Evolutionary conservation across 768 basidiomycete genomes (phyloP).

Genomic region (Crucibulum laeve): DNA sequence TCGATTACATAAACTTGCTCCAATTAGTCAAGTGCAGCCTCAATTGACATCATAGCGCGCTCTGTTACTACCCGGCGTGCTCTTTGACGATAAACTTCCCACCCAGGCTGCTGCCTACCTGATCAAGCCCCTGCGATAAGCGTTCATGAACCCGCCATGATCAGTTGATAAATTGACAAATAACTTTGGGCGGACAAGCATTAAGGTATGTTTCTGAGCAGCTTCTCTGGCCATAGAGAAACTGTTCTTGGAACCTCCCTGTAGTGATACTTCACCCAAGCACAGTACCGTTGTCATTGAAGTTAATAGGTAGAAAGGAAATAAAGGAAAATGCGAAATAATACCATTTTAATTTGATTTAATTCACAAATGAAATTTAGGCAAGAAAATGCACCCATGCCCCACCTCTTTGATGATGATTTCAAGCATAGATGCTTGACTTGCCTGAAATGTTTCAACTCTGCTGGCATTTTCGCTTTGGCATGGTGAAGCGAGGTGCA

Average conservation of each 20-base stretch:
- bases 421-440: too few species aligned
- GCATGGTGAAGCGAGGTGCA: too few species aligned
- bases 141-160: conserved; percentile 28
- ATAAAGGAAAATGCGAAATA: conserved; percentile 1
- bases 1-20: not conserved
- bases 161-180: conserved; percentile 27
- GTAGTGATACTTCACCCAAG: conserved; percentile 32
- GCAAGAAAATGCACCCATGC: conserved; percentile 15
- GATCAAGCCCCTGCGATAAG: conserved; percentile 27
- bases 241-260: conserved; percentile 19
- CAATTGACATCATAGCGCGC: conserved; percentile 2
- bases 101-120: conserved; percentile 34
- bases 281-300: conserved; percentile 22
- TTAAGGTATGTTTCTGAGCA: conserved; percentile 19
- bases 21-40: conserved; percentile 2
- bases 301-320: conserved; percentile 2
- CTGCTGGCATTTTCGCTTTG: too few species aligned
- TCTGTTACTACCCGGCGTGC: conserved; percentile 19
- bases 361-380: conserved; percentile 5
- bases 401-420: conserved; percentile 21
- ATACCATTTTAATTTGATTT: conserved; percentile 34
- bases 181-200: conserved; percentile 28
- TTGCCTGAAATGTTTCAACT: too few species aligned
- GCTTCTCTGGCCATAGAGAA: conserved; percentile 25
- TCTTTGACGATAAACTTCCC: conserved; percentile 26